A percentile compares a stretch with the other conserved stretches of the same genome.
phyloP scores from a whole-genome alignment of 805 yeast genomes.

The Pichia eremophila region DNA sequence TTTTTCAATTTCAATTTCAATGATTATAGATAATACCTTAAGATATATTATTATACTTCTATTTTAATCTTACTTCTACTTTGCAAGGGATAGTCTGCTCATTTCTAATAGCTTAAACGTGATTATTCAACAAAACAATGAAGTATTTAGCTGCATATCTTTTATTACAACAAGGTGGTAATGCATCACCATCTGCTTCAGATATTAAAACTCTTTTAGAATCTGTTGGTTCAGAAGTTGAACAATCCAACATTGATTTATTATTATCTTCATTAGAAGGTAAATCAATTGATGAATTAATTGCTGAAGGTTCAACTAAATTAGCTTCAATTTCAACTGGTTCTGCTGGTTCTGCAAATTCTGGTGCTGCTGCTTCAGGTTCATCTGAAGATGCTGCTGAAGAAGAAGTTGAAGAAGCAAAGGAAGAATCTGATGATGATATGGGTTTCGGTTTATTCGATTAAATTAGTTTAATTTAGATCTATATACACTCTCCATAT shows the following conservation, averaged over 20 bases:
- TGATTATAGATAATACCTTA: too few relatives aligned
- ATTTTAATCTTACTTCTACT: constrained; percentile 3
- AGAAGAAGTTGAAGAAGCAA: constrained; percentile 54
- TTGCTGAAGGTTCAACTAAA: constrained; percentile 92
- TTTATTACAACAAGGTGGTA: constrained; percentile 96
- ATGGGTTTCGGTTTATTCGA: constrained; percentile 56
- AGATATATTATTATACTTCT: too few relatives aligned
- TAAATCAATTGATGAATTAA: constrained; percentile 80
- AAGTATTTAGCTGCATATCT: constrained; percentile 99
- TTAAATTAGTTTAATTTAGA: constrained; percentile 12
- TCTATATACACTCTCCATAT: too few relatives aligned
- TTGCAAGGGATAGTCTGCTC: constrained; percentile 75
- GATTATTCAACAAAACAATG: constrained; percentile 62
- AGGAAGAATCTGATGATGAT: constrained; percentile 56
- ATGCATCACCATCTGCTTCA: constrained; percentile 86
- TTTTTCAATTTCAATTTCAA: too few relatives aligned
- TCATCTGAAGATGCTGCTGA: constrained; percentile 67
- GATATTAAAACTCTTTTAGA: constrained; percentile 83
- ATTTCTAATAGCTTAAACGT: constrained; percentile 52
- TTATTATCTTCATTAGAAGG: constrained; percentile 86
- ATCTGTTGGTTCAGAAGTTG: constrained; percentile 94
- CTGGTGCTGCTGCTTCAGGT: constrained; percentile 56
- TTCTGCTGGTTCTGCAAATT: constrained; percentile 82
- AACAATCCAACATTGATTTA: constrained; percentile 73
- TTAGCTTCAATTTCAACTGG: constrained; percentile 97